Evolutionary conservation across 441 rosid species (phyloP).

Genomic region (Viola pubescens): DNA sequence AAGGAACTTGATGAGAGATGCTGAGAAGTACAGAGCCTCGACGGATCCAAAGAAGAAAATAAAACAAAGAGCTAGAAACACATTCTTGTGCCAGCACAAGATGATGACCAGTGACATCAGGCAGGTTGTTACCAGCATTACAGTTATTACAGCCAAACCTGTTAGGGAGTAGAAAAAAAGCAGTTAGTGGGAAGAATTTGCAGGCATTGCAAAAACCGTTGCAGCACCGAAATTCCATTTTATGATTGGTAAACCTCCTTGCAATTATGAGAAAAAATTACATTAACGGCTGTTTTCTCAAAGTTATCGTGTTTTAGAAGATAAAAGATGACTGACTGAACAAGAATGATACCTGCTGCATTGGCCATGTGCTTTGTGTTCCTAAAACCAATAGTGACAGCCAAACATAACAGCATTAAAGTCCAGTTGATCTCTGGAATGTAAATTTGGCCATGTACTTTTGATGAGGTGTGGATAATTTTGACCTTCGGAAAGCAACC

Average conservation of each 20-base stretch:
- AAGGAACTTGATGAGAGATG: conserved; percentile 81
- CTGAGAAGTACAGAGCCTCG: conserved; percentile 83
- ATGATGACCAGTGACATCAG: conserved; percentile 75
- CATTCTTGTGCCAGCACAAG: conserved; percentile 72
- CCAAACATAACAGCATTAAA: conserved; percentile 26
- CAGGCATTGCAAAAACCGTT: no score
- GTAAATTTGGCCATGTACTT: conserved; percentile 29
- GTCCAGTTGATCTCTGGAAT: conserved; percentile 34
- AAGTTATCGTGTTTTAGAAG: neutral
- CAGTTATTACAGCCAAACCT: conserved; percentile 93
- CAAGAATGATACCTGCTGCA: neutral
- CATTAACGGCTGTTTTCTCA: no score
- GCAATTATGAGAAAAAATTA: no score
- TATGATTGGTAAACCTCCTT: no score
- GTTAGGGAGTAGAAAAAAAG: neutral
- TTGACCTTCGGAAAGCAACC: conserved; percentile 29
- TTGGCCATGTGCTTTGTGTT: conserved; percentile 13
- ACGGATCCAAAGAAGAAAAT: conserved; percentile 71
- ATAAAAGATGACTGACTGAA: neutral
- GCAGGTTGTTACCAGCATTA: conserved; percentile 92
- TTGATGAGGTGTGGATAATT: conserved; percentile 26
- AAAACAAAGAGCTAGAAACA: conserved; percentile 48
- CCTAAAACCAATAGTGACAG: conserved; percentile 21
- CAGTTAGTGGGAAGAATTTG: no score
- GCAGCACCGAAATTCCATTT: no score